These are phyloP conservation scores for Talaromyces sp. DNA, from an alignment of 2,329 filamentous ascomycete species.

Conservation along the genomic window DNA sequence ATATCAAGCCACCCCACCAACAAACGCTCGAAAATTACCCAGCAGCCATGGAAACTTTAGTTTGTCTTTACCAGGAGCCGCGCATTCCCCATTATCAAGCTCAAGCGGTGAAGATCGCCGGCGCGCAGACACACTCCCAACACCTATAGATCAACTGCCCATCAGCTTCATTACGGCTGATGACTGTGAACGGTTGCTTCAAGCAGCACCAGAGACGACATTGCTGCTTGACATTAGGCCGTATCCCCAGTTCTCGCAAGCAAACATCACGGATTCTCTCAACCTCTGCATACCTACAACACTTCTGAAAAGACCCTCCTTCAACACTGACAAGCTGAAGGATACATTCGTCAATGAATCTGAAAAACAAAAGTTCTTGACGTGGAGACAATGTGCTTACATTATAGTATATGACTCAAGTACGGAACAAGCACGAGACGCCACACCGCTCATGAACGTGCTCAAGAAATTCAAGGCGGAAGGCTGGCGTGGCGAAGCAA, in stretches of 20 bases:
- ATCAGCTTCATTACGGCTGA: conserved; percentile 51
- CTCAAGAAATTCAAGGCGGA: conserved; percentile 88
- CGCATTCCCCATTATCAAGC: background rate
- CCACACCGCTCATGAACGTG: conserved; percentile 73
- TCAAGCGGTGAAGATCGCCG: background rate
- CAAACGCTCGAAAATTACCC: background rate
- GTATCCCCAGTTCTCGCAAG: conserved; percentile 71
- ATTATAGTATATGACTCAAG: conserved; percentile 84
- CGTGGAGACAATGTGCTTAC: conserved; percentile 67
- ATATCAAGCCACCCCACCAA: background rate
- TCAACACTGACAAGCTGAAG: conserved; percentile 79
- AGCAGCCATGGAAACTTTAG: background rate
- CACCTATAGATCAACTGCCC: conserved; percentile 41
- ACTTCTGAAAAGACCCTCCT: conserved; percentile 81
- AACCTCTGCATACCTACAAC: conserved; percentile 96
- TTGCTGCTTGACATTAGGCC: conserved; percentile 82
- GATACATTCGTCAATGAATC: conserved; percentile 73
- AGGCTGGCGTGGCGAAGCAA: conserved; percentile 68
- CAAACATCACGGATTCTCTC: conserved; percentile 72
- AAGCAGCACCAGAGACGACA: conserved; percentile 48
- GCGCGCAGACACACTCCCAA: conserved; percentile 44
- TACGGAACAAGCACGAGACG: conserved; percentile 74
- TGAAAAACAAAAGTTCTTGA: conserved; percentile 67
- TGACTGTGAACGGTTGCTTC: conserved; percentile 54
- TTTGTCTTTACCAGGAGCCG: conserved; percentile 1